These are phyloP conservation scores for Suhomyces pyralidae DNA, from an alignment of 805 yeast species.

Conservation along the genomic window DNA sequence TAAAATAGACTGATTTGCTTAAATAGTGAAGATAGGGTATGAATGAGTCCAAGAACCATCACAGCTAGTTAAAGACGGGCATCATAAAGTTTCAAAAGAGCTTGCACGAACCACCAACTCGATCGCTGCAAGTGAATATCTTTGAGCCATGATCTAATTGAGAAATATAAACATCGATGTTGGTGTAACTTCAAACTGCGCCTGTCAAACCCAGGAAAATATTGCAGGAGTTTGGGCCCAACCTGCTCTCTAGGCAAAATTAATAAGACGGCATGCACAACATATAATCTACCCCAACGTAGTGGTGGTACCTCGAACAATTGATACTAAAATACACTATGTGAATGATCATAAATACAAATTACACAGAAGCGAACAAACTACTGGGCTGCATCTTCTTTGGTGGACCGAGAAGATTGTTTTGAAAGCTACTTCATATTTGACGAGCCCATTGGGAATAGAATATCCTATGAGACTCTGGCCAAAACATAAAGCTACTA, in stretches of 20 bases:
- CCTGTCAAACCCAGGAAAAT: constrained; percentile 11
- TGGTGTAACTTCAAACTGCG: constrained; percentile 13
- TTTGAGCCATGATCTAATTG: constrained; percentile 17
- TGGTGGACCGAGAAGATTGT: constrained; percentile 11
- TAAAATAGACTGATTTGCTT: background rate
- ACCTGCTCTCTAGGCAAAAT: constrained; percentile 10
- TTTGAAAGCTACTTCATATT: constrained; percentile 7
- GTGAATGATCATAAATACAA: constrained; percentile 9
- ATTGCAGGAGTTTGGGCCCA: constrained; percentile 6
- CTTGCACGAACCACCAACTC: constrained; percentile 18
- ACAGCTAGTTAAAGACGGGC: constrained; percentile 8
- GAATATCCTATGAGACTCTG: constrained; percentile 4
- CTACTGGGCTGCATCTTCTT: constrained; percentile 11
- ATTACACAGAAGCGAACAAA: constrained; percentile 10
- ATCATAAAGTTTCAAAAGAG: constrained; percentile 16
- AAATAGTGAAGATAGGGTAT: constrained; percentile 12
- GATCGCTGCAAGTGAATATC: constrained; percentile 19
- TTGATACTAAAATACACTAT: constrained; percentile 9
- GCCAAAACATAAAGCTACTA: too few species aligned
- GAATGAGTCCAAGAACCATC: constrained; percentile 9
- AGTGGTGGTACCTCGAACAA: constrained; percentile 12
- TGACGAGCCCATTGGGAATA: constrained; percentile 5
- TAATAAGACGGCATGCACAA: constrained; percentile 9
- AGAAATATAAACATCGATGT: constrained; percentile 12
- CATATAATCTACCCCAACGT: constrained; percentile 11